phyloP scores from a whole-genome alignment of 1,284 basidiomycete genomes.

The Sanghuangporus sanghuang region DNA sequence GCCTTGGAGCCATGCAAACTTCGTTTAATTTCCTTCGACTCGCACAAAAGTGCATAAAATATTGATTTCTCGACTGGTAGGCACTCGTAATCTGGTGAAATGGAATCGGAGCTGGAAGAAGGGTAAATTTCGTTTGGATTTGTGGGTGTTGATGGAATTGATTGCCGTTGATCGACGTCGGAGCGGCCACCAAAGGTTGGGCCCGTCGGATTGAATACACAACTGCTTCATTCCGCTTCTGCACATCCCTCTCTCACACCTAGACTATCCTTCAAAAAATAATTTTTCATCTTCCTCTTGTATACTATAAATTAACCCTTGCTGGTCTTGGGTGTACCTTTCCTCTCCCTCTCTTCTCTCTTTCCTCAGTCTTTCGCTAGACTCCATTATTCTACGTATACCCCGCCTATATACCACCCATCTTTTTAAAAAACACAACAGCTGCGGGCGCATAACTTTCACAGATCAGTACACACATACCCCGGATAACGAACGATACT shows the following conservation, averaged over 20 bases:
- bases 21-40: no score
- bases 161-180: not conserved
- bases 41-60: no score
- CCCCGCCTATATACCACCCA: not conserved
- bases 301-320: not conserved
- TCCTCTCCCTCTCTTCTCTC: not conserved
- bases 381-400: not conserved
- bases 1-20: no score
- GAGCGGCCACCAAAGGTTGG: not conserved
- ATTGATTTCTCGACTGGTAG: no score
- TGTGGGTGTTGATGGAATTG: not conserved
- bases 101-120: not conserved
- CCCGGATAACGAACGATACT: not conserved
- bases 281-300: not conserved
- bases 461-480: not conserved
- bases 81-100: not conserved
- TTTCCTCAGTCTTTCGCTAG: not conserved
- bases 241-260: not conserved
- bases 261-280: not conserved
- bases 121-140: not conserved
- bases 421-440: no score
- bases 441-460: not conserved
- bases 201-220: not conserved
- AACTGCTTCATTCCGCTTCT: conserved; percentile 1
- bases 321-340: not conserved